Evolutionary conservation across 1,284 basidiomycete species (phyloP).

Genomic region (Tylopilus sp.): DNA sequence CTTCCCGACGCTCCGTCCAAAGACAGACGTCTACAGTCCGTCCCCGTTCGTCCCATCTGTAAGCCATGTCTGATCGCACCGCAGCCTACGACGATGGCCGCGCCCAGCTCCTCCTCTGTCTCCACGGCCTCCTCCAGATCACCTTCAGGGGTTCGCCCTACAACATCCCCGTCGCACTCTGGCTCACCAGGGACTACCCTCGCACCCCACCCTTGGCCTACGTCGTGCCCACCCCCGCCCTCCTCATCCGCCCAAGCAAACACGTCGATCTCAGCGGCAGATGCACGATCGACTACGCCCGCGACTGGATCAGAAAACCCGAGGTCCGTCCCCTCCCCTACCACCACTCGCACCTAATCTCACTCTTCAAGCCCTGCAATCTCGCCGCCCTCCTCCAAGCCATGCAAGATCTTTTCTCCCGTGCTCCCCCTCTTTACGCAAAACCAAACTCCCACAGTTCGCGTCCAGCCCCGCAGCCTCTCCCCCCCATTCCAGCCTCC

Average conservation of each 20-base stretch:
- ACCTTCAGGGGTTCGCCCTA: conserved; percentile 73
- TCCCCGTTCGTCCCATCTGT: conserved; percentile 2
- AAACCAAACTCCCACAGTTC: conserved; percentile 51
- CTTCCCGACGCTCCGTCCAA: conserved; percentile 70
- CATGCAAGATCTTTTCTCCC: conserved; percentile 78
- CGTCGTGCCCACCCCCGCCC: conserved; percentile 89
- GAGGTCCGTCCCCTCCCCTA: conserved; percentile 55
- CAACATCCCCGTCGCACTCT: conserved; percentile 90
- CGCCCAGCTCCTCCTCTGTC: conserved; percentile 81
- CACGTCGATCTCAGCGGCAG: conserved; percentile 82
- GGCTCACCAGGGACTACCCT: conserved; percentile 83
- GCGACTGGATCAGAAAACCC: conserved; percentile 75
- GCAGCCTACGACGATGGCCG: conserved; percentile 92
- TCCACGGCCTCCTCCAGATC: conserved; percentile 91
- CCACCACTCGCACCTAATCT: conserved; percentile 14
- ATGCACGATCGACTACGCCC: conserved; percentile 64
- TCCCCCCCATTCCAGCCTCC: conserved; percentile 19
- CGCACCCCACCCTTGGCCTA: conserved; percentile 81
- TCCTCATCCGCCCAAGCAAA: conserved; percentile 78
- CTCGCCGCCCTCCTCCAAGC: conserved; percentile 62
- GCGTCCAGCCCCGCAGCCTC: conserved; percentile 19
- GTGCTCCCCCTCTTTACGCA: conserved; percentile 86
- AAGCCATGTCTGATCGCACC: conserved; percentile 2
- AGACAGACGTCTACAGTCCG: conserved; percentile 90
- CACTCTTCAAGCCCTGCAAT: conserved; percentile 56